Evolutionary conservation across 768 basidiomycete species (phyloP).

Genomic region (Tricholoma bakamatsutake): DNA sequence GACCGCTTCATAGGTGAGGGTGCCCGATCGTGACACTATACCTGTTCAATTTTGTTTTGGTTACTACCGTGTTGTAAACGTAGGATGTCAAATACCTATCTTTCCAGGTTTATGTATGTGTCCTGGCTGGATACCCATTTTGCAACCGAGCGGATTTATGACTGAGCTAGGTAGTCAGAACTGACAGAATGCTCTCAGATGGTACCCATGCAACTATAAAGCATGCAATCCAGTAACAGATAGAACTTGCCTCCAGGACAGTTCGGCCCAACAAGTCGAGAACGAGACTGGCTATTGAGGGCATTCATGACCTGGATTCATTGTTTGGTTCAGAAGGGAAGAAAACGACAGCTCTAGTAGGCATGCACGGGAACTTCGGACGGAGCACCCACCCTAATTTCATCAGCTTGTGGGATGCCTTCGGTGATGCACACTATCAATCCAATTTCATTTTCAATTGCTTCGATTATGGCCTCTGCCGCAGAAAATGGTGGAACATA

Average conservation of each 20-base stretch:
- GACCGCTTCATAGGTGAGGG: slow-evolving; percentile 97
- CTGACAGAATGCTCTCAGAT: not conserved
- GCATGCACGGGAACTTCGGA: not conserved
- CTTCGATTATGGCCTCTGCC: slow-evolving; percentile 96
- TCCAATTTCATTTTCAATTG: slow-evolving; percentile 96
- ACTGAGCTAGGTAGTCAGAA: slow-evolving; percentile 33
- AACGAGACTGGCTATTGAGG: slow-evolving; percentile 88
- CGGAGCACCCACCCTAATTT: slow-evolving; percentile 65
- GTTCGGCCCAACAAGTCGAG: slow-evolving; percentile 96
- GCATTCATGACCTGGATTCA: slow-evolving; percentile 80
- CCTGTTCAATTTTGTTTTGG: slow-evolving; percentile 38
- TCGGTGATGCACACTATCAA: slow-evolving; percentile 98
- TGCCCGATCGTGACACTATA: slow-evolving; percentile 93
- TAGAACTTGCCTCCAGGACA: slow-evolving; percentile 69
- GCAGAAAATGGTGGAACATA: slow-evolving; percentile 97
- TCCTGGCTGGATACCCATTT: slow-evolving; percentile 98
- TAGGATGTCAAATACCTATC: slow-evolving; percentile 56
- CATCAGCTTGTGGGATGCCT: slow-evolving; percentile 96
- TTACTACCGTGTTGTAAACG: not conserved
- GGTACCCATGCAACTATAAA: not conserved
- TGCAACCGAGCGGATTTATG: slow-evolving; percentile 95
- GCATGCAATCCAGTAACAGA: not conserved
- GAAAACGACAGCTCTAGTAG: slow-evolving; percentile 1
- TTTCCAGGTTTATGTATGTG: slow-evolving; percentile 96
- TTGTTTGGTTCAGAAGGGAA: not conserved